A percentile compares a stretch with the other conserved stretches of the same genome.
phyloP scores from a whole-genome alignment of 805 yeast genomes.

The Saccharomycopsis schoenii region DNA sequence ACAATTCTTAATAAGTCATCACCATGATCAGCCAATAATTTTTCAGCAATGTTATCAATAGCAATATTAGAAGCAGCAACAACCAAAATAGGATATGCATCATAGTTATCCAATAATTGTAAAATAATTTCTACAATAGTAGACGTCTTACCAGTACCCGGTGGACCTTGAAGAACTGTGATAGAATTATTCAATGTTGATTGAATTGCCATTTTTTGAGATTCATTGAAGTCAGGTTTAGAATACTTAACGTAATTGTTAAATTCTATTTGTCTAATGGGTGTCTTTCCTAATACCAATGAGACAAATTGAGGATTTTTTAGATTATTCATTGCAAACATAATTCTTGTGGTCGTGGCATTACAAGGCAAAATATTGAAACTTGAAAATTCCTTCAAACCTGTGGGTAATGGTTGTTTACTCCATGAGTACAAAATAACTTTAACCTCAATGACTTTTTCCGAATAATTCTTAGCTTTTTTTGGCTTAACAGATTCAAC shows the following conservation, averaged over 20 bases:
- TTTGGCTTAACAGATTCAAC: slow-evolving; percentile 35
- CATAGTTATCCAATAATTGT: slow-evolving; percentile 44
- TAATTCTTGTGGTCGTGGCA: slow-evolving; percentile 50
- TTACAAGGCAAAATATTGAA: slow-evolving; percentile 48
- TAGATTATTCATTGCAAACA: slow-evolving; percentile 56
- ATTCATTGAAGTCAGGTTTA: slow-evolving; percentile 42
- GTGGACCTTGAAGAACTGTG: slow-evolving; percentile 66
- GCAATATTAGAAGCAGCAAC: slow-evolving; percentile 74
- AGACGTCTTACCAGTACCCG: slow-evolving; percentile 75
- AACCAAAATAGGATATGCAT: slow-evolving; percentile 55
- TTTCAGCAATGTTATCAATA: slow-evolving; percentile 67
- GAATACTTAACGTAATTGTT: slow-evolving; percentile 43
- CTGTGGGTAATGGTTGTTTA: slow-evolving; percentile 35
- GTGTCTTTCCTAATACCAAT: slow-evolving; percentile 45
- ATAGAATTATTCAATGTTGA: slow-evolving; percentile 41
- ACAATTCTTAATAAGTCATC: slow-evolving; percentile 48
- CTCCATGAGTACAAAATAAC: slow-evolving; percentile 54
- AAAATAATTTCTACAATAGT: slow-evolving; percentile 55
- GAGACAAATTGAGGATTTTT: slow-evolving; percentile 41
- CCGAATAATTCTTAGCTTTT: slow-evolving; percentile 24
- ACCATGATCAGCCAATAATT: slow-evolving; percentile 40
- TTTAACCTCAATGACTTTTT: slow-evolving; percentile 31
- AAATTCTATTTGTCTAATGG: slow-evolving; percentile 47
- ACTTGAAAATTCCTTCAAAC: slow-evolving; percentile 25
- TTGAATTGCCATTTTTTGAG: slow-evolving; percentile 47